Percentiles rank a stretch among this genome's conserved stretches.
These are phyloP conservation scores for Saccharomyces paradoxus DNA, from an alignment of 805 yeast genomes.

Conservation along the genomic window DNA sequence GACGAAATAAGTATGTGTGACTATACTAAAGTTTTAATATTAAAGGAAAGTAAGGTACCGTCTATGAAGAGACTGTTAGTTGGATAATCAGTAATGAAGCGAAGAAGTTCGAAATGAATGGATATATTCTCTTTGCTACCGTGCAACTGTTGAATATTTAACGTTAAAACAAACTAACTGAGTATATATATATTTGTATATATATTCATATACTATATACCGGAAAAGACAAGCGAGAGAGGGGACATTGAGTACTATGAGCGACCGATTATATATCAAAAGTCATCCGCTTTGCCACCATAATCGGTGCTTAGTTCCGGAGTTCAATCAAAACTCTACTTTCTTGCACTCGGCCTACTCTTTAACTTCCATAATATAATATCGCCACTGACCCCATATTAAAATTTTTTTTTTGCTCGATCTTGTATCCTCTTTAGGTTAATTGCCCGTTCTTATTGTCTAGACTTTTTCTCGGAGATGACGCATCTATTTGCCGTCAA, in stretches of 20 bases:
- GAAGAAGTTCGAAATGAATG: conserved; percentile 5
- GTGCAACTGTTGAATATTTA: not conserved
- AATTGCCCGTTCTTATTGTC: not conserved
- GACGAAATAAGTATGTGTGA: not conserved
- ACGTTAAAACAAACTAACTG: not conserved
- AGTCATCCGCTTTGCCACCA: not conserved
- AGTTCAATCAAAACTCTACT: not conserved
- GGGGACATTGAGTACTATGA: not conserved
- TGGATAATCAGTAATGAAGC: conserved; percentile 4
- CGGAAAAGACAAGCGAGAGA: not conserved
- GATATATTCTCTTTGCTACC: conserved; percentile 1
- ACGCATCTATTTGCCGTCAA: not conserved
- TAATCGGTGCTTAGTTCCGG: not conserved
- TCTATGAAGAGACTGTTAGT: not conserved
- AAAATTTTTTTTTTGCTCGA: not conserved
- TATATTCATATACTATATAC: too few species aligned
- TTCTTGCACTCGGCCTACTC: not conserved
- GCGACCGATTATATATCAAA: not conserved
- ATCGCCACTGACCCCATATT: not conserved
- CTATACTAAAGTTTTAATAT: not conserved
- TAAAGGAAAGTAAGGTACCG: conserved; percentile 7
- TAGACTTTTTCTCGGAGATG: not conserved
- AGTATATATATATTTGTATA: not conserved
- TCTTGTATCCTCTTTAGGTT: not conserved
- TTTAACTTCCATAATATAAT: not conserved